phyloP scores from a whole-genome alignment of 2,329 filamentous ascomycete species.

The Dactylellina parvicollis region DNA sequence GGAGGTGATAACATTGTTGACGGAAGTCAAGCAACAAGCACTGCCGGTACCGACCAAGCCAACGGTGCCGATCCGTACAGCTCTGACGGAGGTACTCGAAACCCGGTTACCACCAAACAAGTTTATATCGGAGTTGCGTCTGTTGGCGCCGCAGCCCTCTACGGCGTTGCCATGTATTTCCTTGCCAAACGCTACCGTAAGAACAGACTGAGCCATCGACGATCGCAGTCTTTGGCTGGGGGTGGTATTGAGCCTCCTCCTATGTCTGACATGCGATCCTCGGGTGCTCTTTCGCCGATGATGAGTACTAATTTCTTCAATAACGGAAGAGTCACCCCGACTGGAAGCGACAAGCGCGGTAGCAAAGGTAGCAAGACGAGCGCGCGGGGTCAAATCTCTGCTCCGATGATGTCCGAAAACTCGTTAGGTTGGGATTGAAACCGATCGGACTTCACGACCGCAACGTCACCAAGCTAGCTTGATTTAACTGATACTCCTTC shows the following conservation, averaged over 20 bases:
- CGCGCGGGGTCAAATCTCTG: slow-evolving; percentile 77
- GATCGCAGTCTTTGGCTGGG: slow-evolving; percentile 76
- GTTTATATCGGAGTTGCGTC: slow-evolving; percentile 79
- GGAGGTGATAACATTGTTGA: slow-evolving; percentile 59
- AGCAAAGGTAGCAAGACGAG: slow-evolving; percentile 68
- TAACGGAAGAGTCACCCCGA: slow-evolving; percentile 63
- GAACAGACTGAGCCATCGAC: slow-evolving; percentile 79
- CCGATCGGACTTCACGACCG: slow-evolving; percentile 31
- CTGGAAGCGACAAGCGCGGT: slow-evolving; percentile 74
- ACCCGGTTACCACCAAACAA: slow-evolving; percentile 72
- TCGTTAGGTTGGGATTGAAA: slow-evolving; percentile 91
- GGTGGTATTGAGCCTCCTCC: slow-evolving; percentile 65
- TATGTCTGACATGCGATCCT: slow-evolving; percentile 65
- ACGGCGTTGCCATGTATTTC: slow-evolving; percentile 93
- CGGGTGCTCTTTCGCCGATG: slow-evolving; percentile 62
- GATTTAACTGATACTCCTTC: slow-evolving; percentile 23
- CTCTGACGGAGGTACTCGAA: slow-evolving; percentile 61
- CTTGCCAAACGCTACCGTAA: slow-evolving; percentile 89
- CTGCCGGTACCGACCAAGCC: slow-evolving; percentile 58
- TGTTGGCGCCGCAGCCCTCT: slow-evolving; percentile 81
- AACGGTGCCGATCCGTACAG: slow-evolving; percentile 57
- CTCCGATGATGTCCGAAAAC: slow-evolving; percentile 91
- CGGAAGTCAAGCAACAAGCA: slow-evolving; percentile 60
- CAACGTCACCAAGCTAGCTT: slow-evolving; percentile 39
- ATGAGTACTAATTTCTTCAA: slow-evolving; percentile 60